Percentiles rank a stretch among this genome's conserved stretches.
These are phyloP conservation scores for Chlorella sp. DNA, from an alignment of 139 green algal species.

Conservation along the genomic window DNA sequence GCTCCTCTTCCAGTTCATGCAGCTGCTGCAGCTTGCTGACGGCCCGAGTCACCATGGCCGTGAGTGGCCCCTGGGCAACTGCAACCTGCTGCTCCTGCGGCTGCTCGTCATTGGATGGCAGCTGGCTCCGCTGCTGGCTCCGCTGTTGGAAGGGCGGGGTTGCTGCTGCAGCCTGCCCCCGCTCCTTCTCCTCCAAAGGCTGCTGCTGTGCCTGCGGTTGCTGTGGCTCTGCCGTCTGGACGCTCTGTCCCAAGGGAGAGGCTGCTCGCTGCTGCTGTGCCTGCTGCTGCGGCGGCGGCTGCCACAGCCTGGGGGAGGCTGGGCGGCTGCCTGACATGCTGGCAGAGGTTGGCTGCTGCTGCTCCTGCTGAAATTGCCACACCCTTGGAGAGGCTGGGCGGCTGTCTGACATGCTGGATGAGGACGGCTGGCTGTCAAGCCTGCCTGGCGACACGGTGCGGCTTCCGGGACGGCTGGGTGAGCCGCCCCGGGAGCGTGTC, in stretches of 20 bases:
- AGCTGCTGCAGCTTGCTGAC: conserved; percentile 37
- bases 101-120: background rate
- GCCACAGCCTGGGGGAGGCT: background rate
- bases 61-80: background rate
- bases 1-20: conserved; percentile 16
- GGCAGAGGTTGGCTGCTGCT: background rate
- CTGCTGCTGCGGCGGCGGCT: background rate
- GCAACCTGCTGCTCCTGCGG: background rate
- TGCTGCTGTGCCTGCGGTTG: background rate
- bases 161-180: background rate
- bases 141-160: background rate
- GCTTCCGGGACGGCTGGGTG: background rate
- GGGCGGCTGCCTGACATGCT: background rate
- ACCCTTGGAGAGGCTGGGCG: background rate
- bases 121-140: background rate
- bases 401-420: background rate
- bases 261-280: background rate
- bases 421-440: background rate
- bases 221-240: background rate
- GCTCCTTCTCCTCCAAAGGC: background rate
- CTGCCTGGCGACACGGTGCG: background rate
- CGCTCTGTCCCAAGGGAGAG: background rate
- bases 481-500: background rate
- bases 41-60: background rate
- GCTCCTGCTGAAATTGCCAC: background rate